Percentiles rank a stretch among this genome's conserved stretches.
Evolutionary conservation across 192 early-diverging fungal species (phyloP).

Genomic region (Coemansia sp.): DNA sequence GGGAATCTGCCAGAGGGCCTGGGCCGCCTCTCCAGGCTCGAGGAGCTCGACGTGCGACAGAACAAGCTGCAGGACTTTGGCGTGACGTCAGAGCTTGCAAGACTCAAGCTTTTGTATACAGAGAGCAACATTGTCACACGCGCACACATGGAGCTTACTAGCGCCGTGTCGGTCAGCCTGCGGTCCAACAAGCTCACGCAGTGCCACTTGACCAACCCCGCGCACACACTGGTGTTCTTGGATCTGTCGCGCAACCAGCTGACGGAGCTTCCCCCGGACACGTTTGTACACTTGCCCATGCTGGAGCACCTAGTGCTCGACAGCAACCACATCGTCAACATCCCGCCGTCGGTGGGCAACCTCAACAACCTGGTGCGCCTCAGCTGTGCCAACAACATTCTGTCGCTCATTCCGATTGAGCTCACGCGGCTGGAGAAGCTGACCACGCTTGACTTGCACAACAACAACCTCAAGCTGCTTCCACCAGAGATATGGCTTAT

Average conservation of each 20-base stretch:
- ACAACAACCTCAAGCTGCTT: slow-evolving; percentile 70
- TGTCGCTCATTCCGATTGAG: slow-evolving; percentile 67
- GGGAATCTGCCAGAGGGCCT: slow-evolving; percentile 67
- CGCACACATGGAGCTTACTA: slow-evolving; percentile 59
- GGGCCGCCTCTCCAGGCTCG: slow-evolving; percentile 56
- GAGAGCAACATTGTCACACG: slow-evolving; percentile 71
- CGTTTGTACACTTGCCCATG: slow-evolving; percentile 58
- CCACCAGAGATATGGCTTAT: slow-evolving; percentile 79
- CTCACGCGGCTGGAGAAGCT: slow-evolving; percentile 64
- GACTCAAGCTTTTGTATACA: slow-evolving; percentile 61
- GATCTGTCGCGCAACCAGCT: slow-evolving; percentile 71
- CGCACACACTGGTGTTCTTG: slow-evolving; percentile 43
- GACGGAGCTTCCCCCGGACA: slow-evolving; percentile 58
- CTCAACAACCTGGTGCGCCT: slow-evolving; percentile 57
- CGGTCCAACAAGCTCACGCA: slow-evolving; percentile 70
- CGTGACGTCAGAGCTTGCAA: slow-evolving; percentile 55
- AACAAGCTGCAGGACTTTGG: slow-evolving; percentile 73
- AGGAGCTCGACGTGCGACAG: slow-evolving; percentile 76
- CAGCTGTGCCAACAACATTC: slow-evolving; percentile 65
- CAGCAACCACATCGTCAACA: slow-evolving; percentile 68
- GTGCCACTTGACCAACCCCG: slow-evolving; percentile 54
- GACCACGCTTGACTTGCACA: slow-evolving; percentile 65
- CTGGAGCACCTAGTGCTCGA: slow-evolving; percentile 63
- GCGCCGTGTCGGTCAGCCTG: slow-evolving; percentile 58
- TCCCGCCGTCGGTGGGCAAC: slow-evolving; percentile 60